Percentiles rank a stretch among this genome's conserved stretches.
phyloP scores from a whole-genome alignment of 2,329 filamentous ascomycete species.

The Sporothrix sp. region DNA sequence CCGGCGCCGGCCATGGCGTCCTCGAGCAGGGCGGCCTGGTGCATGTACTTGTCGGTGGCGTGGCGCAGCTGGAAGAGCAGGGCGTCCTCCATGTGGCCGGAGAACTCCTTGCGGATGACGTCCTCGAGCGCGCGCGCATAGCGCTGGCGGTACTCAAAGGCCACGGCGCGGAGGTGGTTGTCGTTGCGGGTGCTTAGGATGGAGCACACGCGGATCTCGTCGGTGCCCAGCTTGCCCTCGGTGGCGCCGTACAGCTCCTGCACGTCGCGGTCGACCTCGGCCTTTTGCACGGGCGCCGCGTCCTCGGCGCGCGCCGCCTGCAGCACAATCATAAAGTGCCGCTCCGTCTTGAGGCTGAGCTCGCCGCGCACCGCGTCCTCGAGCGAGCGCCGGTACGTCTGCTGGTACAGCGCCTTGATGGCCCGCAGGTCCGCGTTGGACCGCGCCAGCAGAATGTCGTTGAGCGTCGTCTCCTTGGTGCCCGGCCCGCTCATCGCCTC shows the following conservation, averaged over 20 bases:
- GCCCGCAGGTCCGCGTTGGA: constrained; percentile 80
- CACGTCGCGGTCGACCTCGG: constrained; percentile 66
- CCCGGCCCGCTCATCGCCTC: constrained; percentile 68
- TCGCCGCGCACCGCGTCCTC: constrained; percentile 67
- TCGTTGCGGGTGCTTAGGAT: constrained; percentile 69
- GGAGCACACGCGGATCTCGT: constrained; percentile 67
- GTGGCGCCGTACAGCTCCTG: constrained; percentile 68
- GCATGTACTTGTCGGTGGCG: constrained; percentile 71
- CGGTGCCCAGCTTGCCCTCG: constrained; percentile 61
- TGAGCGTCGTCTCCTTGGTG: constrained; percentile 77
- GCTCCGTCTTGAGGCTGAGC: constrained; percentile 75
- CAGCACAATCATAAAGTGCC: constrained; percentile 75
- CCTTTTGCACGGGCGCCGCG: constrained; percentile 59
- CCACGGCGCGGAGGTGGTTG: constrained; percentile 74
- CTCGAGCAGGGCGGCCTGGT: constrained; percentile 75
- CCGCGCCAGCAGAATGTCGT: constrained; percentile 73
- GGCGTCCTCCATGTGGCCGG: constrained; percentile 83
- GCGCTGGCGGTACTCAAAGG: constrained; percentile 58
- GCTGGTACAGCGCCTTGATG: constrained; percentile 72
- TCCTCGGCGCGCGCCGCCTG: constrained; percentile 69
- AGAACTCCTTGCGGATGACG: constrained; percentile 73
- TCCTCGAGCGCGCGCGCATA: constrained; percentile 62
- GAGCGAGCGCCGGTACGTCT: constrained; percentile 54
- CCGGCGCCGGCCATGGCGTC: constrained; percentile 78
- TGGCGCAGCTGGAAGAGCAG: constrained; percentile 69